These are phyloP conservation scores for Penicillium hesseltinei DNA, from an alignment of 2,329 filamentous ascomycete species.

Conservation along the genomic window DNA sequence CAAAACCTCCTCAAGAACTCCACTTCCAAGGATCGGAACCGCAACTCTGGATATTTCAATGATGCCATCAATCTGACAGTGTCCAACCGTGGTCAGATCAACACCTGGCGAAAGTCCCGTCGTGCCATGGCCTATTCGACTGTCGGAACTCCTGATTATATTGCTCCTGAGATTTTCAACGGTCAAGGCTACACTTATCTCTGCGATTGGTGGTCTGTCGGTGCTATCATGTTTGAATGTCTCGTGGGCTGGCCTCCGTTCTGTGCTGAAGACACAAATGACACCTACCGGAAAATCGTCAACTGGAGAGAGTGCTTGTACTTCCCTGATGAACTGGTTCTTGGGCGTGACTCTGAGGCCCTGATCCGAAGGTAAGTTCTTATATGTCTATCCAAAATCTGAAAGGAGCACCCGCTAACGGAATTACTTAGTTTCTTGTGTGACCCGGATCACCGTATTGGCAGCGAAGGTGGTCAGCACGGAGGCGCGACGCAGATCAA, in stretches of 20 bases:
- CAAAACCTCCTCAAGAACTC: slow-evolving; percentile 88
- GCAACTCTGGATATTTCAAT: slow-evolving; percentile 83
- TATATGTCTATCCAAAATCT: not conserved
- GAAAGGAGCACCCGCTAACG: slow-evolving; percentile 26
- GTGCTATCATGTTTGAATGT: slow-evolving; percentile 99
- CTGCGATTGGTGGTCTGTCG: slow-evolving; percentile 99
- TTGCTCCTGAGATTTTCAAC: slow-evolving; percentile 96
- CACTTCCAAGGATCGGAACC: slow-evolving; percentile 68
- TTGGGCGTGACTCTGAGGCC: slow-evolving; percentile 85
- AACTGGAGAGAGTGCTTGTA: slow-evolving; percentile 96
- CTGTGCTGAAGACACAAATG: slow-evolving; percentile 94
- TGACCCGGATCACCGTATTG: slow-evolving; percentile 88
- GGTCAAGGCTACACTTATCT: slow-evolving; percentile 94
- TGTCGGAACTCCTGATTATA: slow-evolving; percentile 97
- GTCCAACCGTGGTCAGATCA: slow-evolving; percentile 95
- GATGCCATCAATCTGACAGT: slow-evolving; percentile 98
- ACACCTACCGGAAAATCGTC: slow-evolving; percentile 98
- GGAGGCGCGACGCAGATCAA: slow-evolving; percentile 90
- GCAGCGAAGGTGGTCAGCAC: slow-evolving; percentile 57
- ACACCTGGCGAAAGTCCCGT: slow-evolving; percentile 96
- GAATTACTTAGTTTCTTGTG: slow-evolving; percentile 71
- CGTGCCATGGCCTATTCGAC: slow-evolving; percentile 97
- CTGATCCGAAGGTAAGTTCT: slow-evolving; percentile 76
- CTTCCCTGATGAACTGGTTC: slow-evolving; percentile 91
- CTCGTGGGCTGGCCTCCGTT: slow-evolving; percentile 98